Percentiles rank a stretch among this genome's conserved stretches.
Evolutionary conservation across 192 early-diverging fungal genomes (phyloP).

Genomic region (Funneliformis geosporum): DNA sequence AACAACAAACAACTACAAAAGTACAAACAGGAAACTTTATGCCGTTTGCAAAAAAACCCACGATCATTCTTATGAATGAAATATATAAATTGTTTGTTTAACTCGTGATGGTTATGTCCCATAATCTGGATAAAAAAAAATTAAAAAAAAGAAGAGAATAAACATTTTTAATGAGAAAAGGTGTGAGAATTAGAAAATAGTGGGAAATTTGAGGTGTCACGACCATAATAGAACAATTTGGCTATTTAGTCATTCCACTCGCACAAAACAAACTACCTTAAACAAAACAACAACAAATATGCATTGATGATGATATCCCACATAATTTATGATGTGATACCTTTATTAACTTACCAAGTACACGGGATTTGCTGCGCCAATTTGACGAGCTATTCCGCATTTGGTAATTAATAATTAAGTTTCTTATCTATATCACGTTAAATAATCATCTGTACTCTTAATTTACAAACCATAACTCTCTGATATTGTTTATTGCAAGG

Average conservation of each 20-base stretch:
- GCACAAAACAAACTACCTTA: not conserved
- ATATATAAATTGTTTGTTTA: not conserved
- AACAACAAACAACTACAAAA: not conserved
- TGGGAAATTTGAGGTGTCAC: too few species aligned
- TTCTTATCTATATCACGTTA: not conserved
- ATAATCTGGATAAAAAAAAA: not conserved
- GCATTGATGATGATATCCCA: not conserved
- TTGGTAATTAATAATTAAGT: not conserved
- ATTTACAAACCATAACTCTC: too few species aligned
- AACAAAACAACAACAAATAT: not conserved
- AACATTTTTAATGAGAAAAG: too few species aligned
- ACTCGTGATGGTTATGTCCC: not conserved
- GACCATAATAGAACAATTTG: not conserved
- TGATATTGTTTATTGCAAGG: not conserved
- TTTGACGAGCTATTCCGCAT: not conserved
- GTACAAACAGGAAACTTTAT: not conserved
- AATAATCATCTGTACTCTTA: too few species aligned
- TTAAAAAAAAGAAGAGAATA: not conserved
- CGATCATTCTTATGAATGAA: not conserved
- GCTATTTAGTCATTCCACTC: not conserved
- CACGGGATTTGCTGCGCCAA: not conserved
- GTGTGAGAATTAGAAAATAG: too few species aligned
- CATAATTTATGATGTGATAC: not conserved
- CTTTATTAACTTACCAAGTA: not conserved
- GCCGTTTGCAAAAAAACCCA: not conserved